Conservation (phyloP, 1,284 basidiomycete genomes). For the Sporisorium exsertum region DNA sequence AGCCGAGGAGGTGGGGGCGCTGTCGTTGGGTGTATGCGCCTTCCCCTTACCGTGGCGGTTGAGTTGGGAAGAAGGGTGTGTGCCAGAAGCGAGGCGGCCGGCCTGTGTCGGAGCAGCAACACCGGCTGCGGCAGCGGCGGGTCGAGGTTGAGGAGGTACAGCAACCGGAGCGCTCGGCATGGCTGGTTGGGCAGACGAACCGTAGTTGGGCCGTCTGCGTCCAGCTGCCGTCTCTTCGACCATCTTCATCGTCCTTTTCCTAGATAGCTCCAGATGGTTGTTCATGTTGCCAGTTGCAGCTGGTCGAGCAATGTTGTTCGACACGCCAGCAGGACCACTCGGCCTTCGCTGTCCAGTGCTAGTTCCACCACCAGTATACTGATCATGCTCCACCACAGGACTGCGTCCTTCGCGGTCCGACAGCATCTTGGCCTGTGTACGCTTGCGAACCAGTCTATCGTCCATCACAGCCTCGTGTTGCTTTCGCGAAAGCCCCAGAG, state of each 20-base stretch:
- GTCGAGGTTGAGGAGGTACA: background rate
- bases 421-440: slow-evolving; percentile 77
- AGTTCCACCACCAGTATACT: slow-evolving; percentile 15
- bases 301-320: slow-evolving; percentile 6
- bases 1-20: slow-evolving; percentile 6
- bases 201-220: slow-evolving; percentile 28
- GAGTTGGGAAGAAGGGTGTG: slow-evolving; percentile 10
- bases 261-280: slow-evolving; percentile 29
- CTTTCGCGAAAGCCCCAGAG: slow-evolving; percentile 75
- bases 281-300: slow-evolving; percentile 5
- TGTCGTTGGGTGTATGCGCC: slow-evolving; percentile 17
- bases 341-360: slow-evolving; percentile 5
- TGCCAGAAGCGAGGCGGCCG: slow-evolving; percentile 25
- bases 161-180: background rate
- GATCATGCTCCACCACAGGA: slow-evolving; percentile 39
- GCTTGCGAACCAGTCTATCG: slow-evolving; percentile 81
- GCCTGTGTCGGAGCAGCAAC: background rate
- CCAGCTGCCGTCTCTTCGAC: slow-evolving; percentile 54
- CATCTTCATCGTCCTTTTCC: slow-evolving; percentile 61
- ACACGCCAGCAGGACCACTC: slow-evolving; percentile 19
- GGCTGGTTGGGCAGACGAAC: slow-evolving; percentile 10
- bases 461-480: slow-evolving; percentile 86
- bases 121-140: background rate
- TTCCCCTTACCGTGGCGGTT: slow-evolving; percentile 16
- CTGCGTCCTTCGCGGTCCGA: slow-evolving; percentile 49